Conservation (phyloP, 2,329 filamentous ascomycete species). For the Thielaviopsis ethacetica region DNA sequence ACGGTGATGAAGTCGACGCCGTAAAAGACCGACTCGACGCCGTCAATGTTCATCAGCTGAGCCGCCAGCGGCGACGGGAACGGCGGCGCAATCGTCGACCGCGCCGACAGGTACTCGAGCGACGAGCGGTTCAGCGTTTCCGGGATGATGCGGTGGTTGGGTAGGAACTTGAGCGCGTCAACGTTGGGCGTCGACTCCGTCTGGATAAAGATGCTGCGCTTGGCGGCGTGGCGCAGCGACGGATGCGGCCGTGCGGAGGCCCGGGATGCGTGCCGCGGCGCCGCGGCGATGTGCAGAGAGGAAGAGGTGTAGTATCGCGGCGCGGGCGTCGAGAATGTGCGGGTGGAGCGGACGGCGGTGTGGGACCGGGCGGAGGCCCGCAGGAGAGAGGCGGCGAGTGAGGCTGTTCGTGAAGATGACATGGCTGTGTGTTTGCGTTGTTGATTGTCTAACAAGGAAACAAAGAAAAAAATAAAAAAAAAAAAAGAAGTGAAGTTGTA, state of each 20-base stretch:
- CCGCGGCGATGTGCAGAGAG: slow-evolving; percentile 9
- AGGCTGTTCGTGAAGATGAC: not conserved
- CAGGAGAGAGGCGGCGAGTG: slow-evolving; percentile 8
- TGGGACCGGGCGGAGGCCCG: slow-evolving; percentile 7
- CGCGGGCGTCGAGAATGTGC: not conserved
- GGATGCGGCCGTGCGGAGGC: slow-evolving; percentile 12
- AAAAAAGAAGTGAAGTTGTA: not conserved
- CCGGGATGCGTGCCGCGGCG: slow-evolving; percentile 12
- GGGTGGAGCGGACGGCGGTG: not conserved
- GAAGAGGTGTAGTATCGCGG: slow-evolving; percentile 9
- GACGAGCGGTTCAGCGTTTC: slow-evolving; percentile 56
- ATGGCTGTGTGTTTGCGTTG: not conserved
- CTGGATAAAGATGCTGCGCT: slow-evolving; percentile 88
- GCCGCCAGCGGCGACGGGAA: slow-evolving; percentile 84
- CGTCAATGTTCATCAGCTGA: slow-evolving; percentile 82
- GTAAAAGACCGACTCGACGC: slow-evolving; percentile 89
- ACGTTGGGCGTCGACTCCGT: slow-evolving; percentile 86
- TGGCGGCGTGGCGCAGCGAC: slow-evolving; percentile 19
- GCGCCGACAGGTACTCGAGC: slow-evolving; percentile 80
- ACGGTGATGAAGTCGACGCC: slow-evolving; percentile 93
- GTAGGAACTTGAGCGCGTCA: slow-evolving; percentile 93
- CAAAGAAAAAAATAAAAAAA: not conserved
- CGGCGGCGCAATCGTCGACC: slow-evolving; percentile 73
- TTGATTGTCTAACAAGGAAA: not conserved
- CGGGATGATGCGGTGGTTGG: slow-evolving; percentile 75